These are phyloP conservation scores for Bryoglossum gracile DNA, from an alignment of 495 filamentous ascomycete species.

Conservation along the genomic window DNA sequence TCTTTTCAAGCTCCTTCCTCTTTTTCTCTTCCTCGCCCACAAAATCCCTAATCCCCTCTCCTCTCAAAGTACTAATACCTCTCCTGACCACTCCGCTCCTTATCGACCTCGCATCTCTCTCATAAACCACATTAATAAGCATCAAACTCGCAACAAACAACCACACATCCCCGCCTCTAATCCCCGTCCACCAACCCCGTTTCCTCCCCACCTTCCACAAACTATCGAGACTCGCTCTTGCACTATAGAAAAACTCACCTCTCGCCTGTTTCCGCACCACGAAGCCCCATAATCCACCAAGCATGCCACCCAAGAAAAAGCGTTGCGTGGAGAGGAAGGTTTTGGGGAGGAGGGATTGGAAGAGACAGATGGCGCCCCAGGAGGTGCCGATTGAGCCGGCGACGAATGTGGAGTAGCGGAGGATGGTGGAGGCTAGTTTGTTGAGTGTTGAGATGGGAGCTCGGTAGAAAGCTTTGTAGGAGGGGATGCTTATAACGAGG, in stretches of 20 bases:
- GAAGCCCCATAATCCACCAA: slow-evolving; percentile 78
- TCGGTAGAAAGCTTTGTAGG: slow-evolving; percentile 55
- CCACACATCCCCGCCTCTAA: slow-evolving; percentile 74
- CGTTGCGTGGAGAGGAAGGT: slow-evolving; percentile 69
- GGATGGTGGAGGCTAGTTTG: slow-evolving; percentile 49
- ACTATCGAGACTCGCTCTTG: slow-evolving; percentile 65
- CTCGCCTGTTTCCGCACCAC: slow-evolving; percentile 56
- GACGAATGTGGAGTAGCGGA: slow-evolving; percentile 65
- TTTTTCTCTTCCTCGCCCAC: slow-evolving; percentile 22
- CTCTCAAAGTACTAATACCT: slow-evolving; percentile 65
- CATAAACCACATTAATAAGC: slow-evolving; percentile 70
- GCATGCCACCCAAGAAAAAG: slow-evolving; percentile 80
- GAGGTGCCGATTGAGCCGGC: slow-evolving; percentile 70
- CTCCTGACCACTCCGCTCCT: slow-evolving; percentile 62
- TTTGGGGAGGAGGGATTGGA: slow-evolving; percentile 70
- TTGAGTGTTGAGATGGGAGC: slow-evolving; percentile 60
- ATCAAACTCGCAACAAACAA: slow-evolving; percentile 73
- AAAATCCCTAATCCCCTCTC: slow-evolving; percentile 37
- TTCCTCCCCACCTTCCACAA: slow-evolving; percentile 90
- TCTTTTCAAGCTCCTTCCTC: slow-evolving; percentile 20
- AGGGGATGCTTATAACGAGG: slow-evolving; percentile 59
- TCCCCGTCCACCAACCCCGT: slow-evolving; percentile 70
- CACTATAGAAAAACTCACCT: slow-evolving; percentile 61
- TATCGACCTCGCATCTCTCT: slow-evolving; percentile 59
- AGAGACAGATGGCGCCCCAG: slow-evolving; percentile 85